Conservation (phyloP, 768 basidiomycete species). For the Hericium coralloides region DNA sequence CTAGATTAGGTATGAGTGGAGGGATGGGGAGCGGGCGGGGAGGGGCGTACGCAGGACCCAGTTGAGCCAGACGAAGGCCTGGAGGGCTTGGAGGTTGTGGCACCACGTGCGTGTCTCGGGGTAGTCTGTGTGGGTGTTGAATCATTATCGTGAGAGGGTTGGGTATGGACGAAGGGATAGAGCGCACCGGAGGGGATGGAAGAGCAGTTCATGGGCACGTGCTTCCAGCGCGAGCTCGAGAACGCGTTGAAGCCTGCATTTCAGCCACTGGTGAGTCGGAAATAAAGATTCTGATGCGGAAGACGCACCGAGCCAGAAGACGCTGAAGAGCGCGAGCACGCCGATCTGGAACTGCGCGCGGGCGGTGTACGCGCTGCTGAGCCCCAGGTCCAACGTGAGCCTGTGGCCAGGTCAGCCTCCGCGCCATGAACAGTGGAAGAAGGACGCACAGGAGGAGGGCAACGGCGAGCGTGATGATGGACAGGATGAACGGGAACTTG, state of each 20-base stretch:
- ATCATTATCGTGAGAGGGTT: neutral
- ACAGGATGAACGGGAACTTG: slow-evolving; percentile 51
- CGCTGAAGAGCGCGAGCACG: slow-evolving; percentile 33
- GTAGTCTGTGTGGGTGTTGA: slow-evolving; percentile 24
- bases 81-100: slow-evolving; percentile 43
- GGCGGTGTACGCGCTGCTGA: slow-evolving; percentile 34
- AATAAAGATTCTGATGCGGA: neutral
- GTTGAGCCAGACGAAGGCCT: slow-evolving; percentile 50
- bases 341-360: slow-evolving; percentile 41
- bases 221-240: slow-evolving; percentile 48
- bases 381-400: slow-evolving; percentile 32
- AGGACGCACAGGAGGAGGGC: slow-evolving; percentile 33
- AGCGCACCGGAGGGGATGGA: slow-evolving; percentile 37
- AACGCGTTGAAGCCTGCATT: slow-evolving; percentile 21
- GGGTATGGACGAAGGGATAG: neutral
- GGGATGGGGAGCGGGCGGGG: neutral
- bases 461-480: slow-evolving; percentile 39
- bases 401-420: slow-evolving; percentile 18
- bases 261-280: neutral
- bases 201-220: slow-evolving; percentile 38
- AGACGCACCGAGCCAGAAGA: slow-evolving; percentile 47
- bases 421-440: neutral
- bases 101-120: slow-evolving; percentile 43
- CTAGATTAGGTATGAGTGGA: neutral
- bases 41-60: slow-evolving; percentile 40